Conservation (phyloP, 2,329 filamentous ascomycete species). For the Exophiala viscosa region DNA sequence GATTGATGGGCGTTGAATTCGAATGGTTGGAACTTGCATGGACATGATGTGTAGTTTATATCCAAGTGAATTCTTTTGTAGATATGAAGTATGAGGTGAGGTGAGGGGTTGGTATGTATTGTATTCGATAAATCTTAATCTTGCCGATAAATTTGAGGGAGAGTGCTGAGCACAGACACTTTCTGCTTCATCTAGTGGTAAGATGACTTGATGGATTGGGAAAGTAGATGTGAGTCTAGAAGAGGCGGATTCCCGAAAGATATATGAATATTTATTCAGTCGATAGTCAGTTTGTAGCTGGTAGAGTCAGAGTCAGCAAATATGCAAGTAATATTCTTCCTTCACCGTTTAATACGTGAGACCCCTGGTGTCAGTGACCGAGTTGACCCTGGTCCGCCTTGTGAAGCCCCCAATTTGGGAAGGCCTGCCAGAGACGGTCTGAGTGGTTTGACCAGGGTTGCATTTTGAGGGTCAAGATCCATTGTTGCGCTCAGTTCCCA, state of each 20-base stretch:
- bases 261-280: too few relatives aligned
- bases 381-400: slow-evolving; percentile 1
- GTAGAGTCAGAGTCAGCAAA: too few relatives aligned
- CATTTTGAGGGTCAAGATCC: background rate
- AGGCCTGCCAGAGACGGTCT: too few relatives aligned
- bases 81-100: slow-evolving; percentile 1
- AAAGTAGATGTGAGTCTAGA: background rate
- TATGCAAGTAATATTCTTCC: too few relatives aligned
- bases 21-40: slow-evolving; percentile 1
- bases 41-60: slow-evolving; percentile 4
- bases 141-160: slow-evolving; percentile 8
- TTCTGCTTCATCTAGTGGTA: background rate
- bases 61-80: background rate
- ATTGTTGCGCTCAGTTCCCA: background rate
- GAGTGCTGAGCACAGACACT: slow-evolving; percentile 2
- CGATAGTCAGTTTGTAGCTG: too few relatives aligned
- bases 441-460: background rate
- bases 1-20: background rate
- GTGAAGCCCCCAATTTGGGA: background rate
- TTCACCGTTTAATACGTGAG: too few relatives aligned
- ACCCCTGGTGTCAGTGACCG: background rate
- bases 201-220: slow-evolving; percentile 1
- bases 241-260: too few relatives aligned
- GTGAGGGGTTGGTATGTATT: slow-evolving; percentile 10
- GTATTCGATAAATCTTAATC: background rate